These are phyloP conservation scores for Cercospora sesami DNA, from an alignment of 2,329 filamentous ascomycete species.

Conservation along the genomic window DNA sequence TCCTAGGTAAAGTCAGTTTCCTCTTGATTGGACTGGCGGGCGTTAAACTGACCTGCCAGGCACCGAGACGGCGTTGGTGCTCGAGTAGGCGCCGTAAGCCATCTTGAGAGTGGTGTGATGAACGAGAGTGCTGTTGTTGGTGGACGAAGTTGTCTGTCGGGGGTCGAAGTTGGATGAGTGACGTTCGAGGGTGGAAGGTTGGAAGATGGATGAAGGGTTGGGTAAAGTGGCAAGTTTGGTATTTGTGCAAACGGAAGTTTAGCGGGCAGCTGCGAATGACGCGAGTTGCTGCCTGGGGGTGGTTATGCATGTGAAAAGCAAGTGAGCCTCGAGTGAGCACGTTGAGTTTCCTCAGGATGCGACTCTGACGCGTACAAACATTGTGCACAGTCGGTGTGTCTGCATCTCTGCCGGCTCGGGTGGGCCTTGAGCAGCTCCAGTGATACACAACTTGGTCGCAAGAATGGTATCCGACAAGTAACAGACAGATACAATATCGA, in stretches of 20 bases:
- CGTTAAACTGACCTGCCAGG: not conserved
- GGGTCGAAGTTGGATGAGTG: not conserved
- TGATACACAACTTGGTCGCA: not conserved
- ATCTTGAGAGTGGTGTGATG: not conserved
- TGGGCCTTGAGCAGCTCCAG: not conserved
- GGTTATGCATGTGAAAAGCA: not conserved
- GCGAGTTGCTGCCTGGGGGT: not conserved
- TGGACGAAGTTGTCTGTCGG: not conserved
- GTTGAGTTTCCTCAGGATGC: not conserved
- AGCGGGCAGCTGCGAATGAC: not conserved
- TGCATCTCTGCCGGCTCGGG: not conserved
- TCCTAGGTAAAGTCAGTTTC: constrained; percentile 13
- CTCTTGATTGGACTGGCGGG: not conserved
- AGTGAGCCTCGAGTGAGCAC: not conserved
- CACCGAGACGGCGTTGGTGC: constrained; percentile 1
- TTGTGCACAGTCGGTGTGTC: not conserved
- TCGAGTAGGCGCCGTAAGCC: not conserved
- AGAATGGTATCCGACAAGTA: not conserved
- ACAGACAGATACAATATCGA: not conserved
- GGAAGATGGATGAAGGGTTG: not conserved
- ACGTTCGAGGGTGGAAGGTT: not conserved
- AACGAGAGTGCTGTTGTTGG: not conserved
- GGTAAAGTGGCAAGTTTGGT: not conserved
- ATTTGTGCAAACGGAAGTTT: not conserved
- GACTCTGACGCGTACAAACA: not conserved